These are phyloP conservation scores for Echites panduratus DNA, from an alignment of 257 asterid species.

Conservation along the genomic window DNA sequence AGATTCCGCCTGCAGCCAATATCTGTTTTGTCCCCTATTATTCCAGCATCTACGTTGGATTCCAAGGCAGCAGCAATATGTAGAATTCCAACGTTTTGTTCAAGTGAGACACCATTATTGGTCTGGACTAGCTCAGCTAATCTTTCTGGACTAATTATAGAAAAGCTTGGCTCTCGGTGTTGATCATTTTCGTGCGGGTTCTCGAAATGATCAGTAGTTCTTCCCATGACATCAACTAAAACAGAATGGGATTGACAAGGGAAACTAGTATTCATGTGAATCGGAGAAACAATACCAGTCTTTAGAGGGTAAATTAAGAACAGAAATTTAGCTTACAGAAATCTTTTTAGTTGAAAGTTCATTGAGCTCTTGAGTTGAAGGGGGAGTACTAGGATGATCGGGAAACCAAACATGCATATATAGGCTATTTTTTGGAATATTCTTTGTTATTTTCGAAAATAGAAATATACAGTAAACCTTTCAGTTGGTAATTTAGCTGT, in stretches of 20 bases:
- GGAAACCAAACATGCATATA: too few relatives aligned
- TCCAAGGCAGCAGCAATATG: constrained; percentile 17
- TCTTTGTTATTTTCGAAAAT: too few relatives aligned
- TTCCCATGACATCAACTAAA: constrained; percentile 3
- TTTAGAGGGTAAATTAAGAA: background rate
- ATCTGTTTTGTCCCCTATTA: constrained; percentile 23
- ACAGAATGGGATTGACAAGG: background rate
- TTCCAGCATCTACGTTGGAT: constrained; percentile 24
- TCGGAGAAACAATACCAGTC: background rate
- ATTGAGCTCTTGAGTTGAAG: background rate
- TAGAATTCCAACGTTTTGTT: constrained; percentile 6
- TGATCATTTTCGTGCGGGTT: background rate
- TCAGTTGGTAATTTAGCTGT: too few relatives aligned
- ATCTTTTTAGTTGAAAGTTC: too few relatives aligned
- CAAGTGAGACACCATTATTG: background rate
- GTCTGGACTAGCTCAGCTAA: constrained; percentile 16
- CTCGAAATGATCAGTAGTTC: background rate
- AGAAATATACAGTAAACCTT: too few relatives aligned
- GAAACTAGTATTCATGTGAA: background rate
- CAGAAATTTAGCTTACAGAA: too few relatives aligned
- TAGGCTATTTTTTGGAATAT: too few relatives aligned
- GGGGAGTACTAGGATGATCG: background rate
- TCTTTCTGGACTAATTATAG: constrained; percentile 16
- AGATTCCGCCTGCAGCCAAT: constrained; percentile 20
- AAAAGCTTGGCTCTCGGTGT: constrained; percentile 1